These are phyloP conservation scores for Speleostelium caveatum DNA, from an alignment of 78 protist genomes.

Conservation along the genomic window DNA sequence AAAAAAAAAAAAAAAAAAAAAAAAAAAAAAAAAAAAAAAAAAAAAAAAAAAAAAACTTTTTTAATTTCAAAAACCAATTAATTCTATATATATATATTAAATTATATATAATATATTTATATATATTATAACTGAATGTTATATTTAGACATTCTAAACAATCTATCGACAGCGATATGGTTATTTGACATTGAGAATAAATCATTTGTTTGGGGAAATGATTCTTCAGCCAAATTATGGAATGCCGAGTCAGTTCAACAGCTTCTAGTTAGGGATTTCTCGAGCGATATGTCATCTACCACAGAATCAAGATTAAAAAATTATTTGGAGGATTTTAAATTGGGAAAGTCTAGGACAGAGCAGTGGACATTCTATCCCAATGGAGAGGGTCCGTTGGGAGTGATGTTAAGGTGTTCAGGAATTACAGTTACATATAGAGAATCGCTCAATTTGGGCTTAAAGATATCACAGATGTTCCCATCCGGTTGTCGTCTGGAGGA, in stretches of 20 bases:
- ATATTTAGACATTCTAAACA: conserved; percentile 43
- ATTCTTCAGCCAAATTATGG: conserved; percentile 11
- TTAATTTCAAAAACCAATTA: no score
- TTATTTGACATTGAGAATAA: conserved; percentile 44
- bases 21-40: no score
- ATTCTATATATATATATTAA: no score
- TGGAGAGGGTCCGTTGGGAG: conserved; percentile 1
- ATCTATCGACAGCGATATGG: conserved; percentile 22
- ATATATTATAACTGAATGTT: conserved; percentile 1
- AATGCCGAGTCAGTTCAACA: conserved; percentile 4
- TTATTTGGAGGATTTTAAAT: conserved; percentile 7
- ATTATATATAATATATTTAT: not conserved
- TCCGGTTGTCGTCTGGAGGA: no score
- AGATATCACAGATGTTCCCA: not conserved
- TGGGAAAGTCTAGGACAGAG: not conserved
- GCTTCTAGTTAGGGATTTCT: not conserved
- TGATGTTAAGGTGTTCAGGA: conserved; percentile 2
- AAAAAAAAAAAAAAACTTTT: no score
- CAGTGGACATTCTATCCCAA: conserved; percentile 35
- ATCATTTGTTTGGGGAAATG: conserved; percentile 46
- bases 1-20: no score
- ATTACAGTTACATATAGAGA: not conserved
- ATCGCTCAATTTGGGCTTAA: not conserved
- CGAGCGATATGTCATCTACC: conserved; percentile 2
- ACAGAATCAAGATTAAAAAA: not conserved